Evolutionary conservation across 768 basidiomycete genomes (phyloP), one percentile per base, ranked within the genome.

Genomic region (Stropharia rugosoannulata): DNA sequence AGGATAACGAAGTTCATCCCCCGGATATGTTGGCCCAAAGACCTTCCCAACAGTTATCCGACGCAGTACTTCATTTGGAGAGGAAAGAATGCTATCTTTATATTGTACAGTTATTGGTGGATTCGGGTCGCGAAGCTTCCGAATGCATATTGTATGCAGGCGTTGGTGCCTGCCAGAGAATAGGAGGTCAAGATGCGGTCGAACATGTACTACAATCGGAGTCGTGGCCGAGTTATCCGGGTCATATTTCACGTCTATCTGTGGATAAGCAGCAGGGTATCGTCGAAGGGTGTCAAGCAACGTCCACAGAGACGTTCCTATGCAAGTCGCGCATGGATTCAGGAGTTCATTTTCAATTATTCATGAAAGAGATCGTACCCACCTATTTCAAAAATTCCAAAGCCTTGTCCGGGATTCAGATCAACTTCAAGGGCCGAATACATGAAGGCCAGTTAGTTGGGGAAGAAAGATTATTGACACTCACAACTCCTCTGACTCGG

Each of bases 201-300:
- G 84, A 25, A 93, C 71, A 63, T 93, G 89, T 0, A 94, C 72
- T 63, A 94, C 80, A 19, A 93, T 76, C 1, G 90, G 90, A 0
- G 90, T 88, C 1, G 80, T 84, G 11, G 82, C 75, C 12, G 88
- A 80, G 29, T 84, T 71, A 62, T 90, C 87, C 27, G 83, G 81
- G 65, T 94, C 91, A 61, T 85, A 92, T 71, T 91, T 91, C 67
- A 94, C 76, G 59, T 93, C 89, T 51, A 93, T 84, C 62, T 90
- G 87, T 42, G 91, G 91, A 59, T 90, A 93, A 42, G 78, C 71
- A 59, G 89, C 82, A 49, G 84, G 85, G 19, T 85, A 75, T 25
- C 80, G 72, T 38, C 89, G 81, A 4, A 94, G 74, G 49, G 80
- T 74, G 58, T 90, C 87, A 41, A 93, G 75, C 13, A 90, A 74